Base-by-base conservation (phyloP, 805 yeast genomes). In the Ogataea salicorniae region DNA sequence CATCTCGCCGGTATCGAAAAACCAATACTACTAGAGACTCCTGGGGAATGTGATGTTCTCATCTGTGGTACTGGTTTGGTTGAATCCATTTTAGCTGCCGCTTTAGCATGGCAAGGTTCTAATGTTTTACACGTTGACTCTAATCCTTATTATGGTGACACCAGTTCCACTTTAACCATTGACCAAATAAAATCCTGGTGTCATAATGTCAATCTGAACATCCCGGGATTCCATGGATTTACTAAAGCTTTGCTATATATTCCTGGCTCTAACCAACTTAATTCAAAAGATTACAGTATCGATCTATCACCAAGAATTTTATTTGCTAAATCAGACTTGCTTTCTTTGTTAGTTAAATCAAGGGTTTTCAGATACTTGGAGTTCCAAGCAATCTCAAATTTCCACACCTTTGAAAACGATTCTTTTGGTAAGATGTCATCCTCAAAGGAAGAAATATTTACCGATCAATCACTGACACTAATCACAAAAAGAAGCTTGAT, bases 21-120 rank as follows among this genome's bases (percentile, higher is more conserved):
- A 53, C 92, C 95, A 2, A 70, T 69, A 42, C 68, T 78, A 33
- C 83, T 83, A 17, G 71, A 71, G 18, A 76, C 80, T 34, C 81
- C 94, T 6, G 87, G 83, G 29, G 70, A 83, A 51, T 87, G 89
- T 56, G 99, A 94, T 62, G 96, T 94, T 14, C 74, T 94, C 31
- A 86, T 94, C 47, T 80, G 86, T 53, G 99, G 99, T 35, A 92
- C 99, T 0, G 98, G 98, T 4, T 73, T 94, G 38, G 84, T 83
- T 2, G 96, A 94, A 64, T 80, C 89, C 55, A 82, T 94, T 13
- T 68, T 90, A 42, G 97, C 98, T 0, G 96, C 97, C 13, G 92
- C 97, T 0, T 73, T 94, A 41, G 85, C 97, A 13, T 94, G 99
- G 98, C 96, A 89, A 58, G 99, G 99, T n/a, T 81, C 94, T n/a